These are phyloP conservation scores for Solanum chiquidenum DNA, from an alignment of 257 asterid genomes.

Conservation along the genomic window DNA sequence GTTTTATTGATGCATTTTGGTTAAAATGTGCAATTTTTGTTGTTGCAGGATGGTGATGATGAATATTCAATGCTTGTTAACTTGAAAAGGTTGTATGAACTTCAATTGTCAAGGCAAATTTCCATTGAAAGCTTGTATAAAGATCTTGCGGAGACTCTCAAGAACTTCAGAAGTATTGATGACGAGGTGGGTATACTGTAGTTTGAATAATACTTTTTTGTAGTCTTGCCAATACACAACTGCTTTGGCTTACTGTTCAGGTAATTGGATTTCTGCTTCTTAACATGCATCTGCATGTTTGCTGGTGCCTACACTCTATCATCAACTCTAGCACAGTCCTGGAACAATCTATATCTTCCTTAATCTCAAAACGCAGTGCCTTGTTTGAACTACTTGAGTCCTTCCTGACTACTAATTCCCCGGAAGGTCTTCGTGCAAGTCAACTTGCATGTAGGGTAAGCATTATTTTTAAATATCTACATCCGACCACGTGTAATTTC, in stretches of 20 bases:
- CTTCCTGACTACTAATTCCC: conserved; percentile 31
- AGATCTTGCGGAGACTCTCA: conserved; percentile 53
- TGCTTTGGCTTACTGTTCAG: conserved; percentile 29
- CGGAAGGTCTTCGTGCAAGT: conserved; percentile 34
- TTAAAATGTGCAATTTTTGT: conserved; percentile 3
- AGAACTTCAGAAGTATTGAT: conserved; percentile 59
- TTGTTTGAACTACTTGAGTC: conserved; percentile 73
- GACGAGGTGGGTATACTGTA: conserved; percentile 54
- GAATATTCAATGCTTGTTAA: conserved; percentile 81
- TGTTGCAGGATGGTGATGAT: conserved; percentile 85
- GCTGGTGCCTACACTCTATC: conserved; percentile 72
- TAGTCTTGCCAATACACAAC: conserved; percentile 10
- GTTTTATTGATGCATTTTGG: not conserved
- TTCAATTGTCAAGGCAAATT: conserved; percentile 58
- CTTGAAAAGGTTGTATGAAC: conserved; percentile 83
- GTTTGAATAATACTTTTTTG: conserved; percentile 1
- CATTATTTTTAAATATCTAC: not conserved
- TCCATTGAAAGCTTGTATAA: conserved; percentile 60
- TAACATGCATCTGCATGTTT: conserved; percentile 87
- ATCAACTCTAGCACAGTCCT: conserved; percentile 55
- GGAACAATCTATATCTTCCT: conserved; percentile 53
- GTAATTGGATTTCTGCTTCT: conserved; percentile 76
- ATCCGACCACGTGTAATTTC: not conserved
- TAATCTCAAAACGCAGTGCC: conserved; percentile 50
- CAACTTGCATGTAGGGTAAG: conserved; percentile 77